Evolutionary conservation across 1,139 yeast genomes (phyloP), one percentile per base, ranked within the genome.

Genomic region (Taiozyma sp.): DNA sequence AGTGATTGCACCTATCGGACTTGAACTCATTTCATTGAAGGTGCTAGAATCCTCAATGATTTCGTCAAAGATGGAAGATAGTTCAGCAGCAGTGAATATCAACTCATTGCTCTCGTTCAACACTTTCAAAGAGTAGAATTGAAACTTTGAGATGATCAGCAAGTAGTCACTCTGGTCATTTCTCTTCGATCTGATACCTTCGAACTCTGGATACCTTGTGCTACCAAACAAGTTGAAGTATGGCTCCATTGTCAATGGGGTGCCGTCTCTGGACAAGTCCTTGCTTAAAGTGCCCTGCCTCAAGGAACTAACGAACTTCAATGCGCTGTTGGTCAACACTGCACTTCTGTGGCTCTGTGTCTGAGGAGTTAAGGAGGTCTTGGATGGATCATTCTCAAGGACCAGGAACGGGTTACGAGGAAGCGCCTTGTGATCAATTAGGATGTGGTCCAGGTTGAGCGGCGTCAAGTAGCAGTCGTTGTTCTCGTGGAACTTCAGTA

Each of bases 321-420:
- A 70, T 4, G 87, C 77, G 3, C 90, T 83, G 54, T 81, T 78
- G 44, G 85, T 75, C 59, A 86, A 70, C 42, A 79, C 83, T 3
- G 91, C 83, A 5, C 91, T 83, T 46, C 92, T 67, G 55, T 81
- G 84, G 4, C 81, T 72, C 68, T 86, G 93, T 53, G 78, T 73
- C 7, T 89, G 87, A 10, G 70, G 69, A 24, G 28, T 40, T 4
- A 59, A 49, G 10, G 70, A 65, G 50, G 67, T 71, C 34, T 84
- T 82, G 57, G 81, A 75, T 0, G 92, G 91, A 59, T 86, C 95
- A 62, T 85, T 87, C 57, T 85, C 90, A 32, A 86, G 67, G 9
- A 86, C 78, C 58, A 86, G 73, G 59, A 84, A 86, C 0, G 95
- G 95, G 61, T 86, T 86, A 54, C 92, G 71, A 5, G 95, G 95